Evolutionary conservation across 345 rosid species (phyloP).

Genomic region (Pelargonium nanum): DNA sequence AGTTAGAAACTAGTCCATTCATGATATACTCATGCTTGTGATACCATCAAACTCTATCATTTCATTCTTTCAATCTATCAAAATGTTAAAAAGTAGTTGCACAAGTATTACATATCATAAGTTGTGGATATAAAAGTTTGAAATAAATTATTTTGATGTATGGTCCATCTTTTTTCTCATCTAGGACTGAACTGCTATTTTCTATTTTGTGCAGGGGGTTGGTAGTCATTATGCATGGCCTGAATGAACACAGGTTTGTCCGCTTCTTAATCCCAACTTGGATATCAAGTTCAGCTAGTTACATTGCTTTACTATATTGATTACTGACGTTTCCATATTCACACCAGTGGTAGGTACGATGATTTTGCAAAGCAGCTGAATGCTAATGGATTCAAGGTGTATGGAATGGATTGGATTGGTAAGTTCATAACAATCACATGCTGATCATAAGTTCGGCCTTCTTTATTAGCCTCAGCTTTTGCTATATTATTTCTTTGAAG

Average conservation of each 20-base stretch:
- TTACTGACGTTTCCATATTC: not conserved
- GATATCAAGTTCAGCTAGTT: not conserved
- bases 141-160: too few relatives aligned
- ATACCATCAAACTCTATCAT: too few relatives aligned
- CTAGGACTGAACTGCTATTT: not conserved
- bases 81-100: too few relatives aligned
- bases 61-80: too few relatives aligned
- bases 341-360: constrained; percentile 68
- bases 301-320: not conserved
- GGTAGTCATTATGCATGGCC: constrained; percentile 70
- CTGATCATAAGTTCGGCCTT: not conserved
- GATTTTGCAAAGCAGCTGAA: constrained; percentile 78
- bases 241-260: constrained; percentile 85
- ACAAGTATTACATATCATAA: too few relatives aligned
- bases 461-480: too few relatives aligned
- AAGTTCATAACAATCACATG: constrained; percentile 12
- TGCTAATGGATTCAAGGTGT: constrained; percentile 74
- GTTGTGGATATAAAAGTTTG: too few relatives aligned
- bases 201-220: constrained; percentile 52
- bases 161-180: not conserved
- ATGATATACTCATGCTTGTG: too few relatives aligned
- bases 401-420: constrained; percentile 97
- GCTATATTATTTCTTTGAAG: too few relatives aligned
- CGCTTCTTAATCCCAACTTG: not conserved
- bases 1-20: too few relatives aligned